Evolutionary conservation across 495 filamentous ascomycete species (phyloP).

Genomic region (Penicillium silybi): DNA sequence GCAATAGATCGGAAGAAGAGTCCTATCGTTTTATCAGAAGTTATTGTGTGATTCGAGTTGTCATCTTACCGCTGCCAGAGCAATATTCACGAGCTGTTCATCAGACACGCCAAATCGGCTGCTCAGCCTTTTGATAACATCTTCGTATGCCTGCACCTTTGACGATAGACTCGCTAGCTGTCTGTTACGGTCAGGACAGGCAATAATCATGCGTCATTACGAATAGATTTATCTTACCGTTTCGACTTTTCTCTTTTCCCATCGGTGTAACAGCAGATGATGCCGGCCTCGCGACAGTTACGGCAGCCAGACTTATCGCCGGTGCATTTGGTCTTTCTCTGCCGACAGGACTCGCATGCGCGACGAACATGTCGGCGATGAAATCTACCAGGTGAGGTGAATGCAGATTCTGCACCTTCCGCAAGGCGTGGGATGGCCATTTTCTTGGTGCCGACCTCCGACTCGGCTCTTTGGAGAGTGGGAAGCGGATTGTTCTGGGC

Average conservation of each 20-base stretch:
- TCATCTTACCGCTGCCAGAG: conserved; percentile 29
- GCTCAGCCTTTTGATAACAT: conserved; percentile 37
- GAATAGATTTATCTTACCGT: conserved; percentile 31
- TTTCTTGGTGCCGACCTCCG: conserved; percentile 25
- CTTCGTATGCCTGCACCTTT: conserved; percentile 48
- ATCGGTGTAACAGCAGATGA: conserved; percentile 52
- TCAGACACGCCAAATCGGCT: conserved; percentile 35
- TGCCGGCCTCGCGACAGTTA: conserved; percentile 50
- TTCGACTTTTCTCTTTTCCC: conserved; percentile 56
- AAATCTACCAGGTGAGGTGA: conserved; percentile 33
- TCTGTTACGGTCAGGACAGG: conserved; percentile 15
- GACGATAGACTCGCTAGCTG: conserved; percentile 48
- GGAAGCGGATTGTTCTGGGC: conserved; percentile 23
- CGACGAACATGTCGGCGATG: conserved; percentile 44
- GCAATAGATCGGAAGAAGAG: conserved; percentile 17
- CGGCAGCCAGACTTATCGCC: conserved; percentile 52
- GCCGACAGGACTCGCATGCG: conserved; percentile 47
- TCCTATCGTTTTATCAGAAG: conserved; percentile 30
- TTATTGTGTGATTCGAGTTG: neutral
- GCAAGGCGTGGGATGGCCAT: conserved; percentile 42
- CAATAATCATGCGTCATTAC: neutral
- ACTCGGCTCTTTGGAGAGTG: conserved; percentile 16
- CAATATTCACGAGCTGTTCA: conserved; percentile 38
- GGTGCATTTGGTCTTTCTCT: conserved; percentile 57
- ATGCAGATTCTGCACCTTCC: conserved; percentile 37